Conservation (phyloP, 306 rosid genomes). For the Astragalus glycyphyllos region DNA sequence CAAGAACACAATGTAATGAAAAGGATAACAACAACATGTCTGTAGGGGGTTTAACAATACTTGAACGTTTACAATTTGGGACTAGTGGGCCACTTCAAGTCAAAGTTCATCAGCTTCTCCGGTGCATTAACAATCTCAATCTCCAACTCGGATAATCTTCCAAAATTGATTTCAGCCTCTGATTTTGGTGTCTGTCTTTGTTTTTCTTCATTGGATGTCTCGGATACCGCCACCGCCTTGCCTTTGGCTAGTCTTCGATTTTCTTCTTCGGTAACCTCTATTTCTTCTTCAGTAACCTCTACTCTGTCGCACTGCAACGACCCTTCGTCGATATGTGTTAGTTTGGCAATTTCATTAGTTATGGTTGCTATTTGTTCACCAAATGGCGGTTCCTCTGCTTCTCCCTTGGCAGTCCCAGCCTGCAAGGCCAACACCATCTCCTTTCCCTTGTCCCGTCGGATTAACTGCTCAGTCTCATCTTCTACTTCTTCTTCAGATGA, state of each 20-base stretch:
- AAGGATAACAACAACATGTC: background rate
- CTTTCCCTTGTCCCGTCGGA: background rate
- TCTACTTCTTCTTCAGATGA: background rate
- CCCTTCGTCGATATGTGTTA: no score
- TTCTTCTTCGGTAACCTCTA: background rate
- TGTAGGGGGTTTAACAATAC: background rate
- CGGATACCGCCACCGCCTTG: background rate
- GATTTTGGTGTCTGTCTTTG: background rate
- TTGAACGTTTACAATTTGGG: background rate
- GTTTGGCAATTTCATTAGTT: background rate
- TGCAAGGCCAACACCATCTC: no score
- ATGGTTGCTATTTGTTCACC: background rate
- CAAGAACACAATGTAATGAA: background rate
- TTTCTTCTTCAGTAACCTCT: no score
- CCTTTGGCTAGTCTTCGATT: background rate
- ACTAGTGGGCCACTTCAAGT: background rate
- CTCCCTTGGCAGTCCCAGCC: background rate
- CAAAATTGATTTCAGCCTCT: no score
- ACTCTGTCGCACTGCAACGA: no score
- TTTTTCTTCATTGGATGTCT: background rate
- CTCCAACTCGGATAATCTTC: background rate
- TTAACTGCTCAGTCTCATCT: background rate
- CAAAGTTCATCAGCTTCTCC: slow-evolving; percentile 29
- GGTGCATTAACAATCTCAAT: slow-evolving; percentile 16
- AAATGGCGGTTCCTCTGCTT: background rate